These are phyloP conservation scores for Bipolaris bicolor DNA, from an alignment of 2,329 filamentous ascomycete genomes.

Conservation along the genomic window DNA sequence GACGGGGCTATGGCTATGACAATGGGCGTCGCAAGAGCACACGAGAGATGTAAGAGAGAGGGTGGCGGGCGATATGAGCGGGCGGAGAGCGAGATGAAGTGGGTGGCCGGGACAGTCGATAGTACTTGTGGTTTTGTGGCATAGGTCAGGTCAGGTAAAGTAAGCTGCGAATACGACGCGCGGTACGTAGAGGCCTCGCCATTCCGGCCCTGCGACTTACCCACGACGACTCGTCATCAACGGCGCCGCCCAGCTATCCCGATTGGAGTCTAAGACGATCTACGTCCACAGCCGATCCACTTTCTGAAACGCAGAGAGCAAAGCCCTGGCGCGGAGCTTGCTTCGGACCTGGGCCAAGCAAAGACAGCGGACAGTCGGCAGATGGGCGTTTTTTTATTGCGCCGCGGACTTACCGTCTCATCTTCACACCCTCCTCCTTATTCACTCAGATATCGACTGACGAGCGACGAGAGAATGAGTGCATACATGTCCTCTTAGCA, in stretches of 20 bases:
- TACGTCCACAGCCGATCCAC: conserved; percentile 1
- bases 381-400: too few species aligned
- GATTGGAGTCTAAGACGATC: conserved; percentile 11
- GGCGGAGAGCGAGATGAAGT: too few species aligned
- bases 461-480: too few species aligned
- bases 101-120: not conserved
- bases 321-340: not conserved
- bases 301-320: conserved; percentile 6
- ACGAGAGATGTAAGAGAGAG: not conserved
- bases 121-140: too few species aligned
- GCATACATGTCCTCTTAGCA: too few species aligned
- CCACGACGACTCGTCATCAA: conserved; percentile 12
- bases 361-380: not conserved
- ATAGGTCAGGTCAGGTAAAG: not conserved
- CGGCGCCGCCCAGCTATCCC: conserved; percentile 7
- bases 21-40: conserved; percentile 6
- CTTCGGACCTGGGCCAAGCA: not conserved
- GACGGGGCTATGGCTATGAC: conserved; percentile 4
- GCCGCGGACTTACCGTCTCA: not conserved
- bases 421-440: not conserved
- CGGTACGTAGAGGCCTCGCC: conserved; percentile 4
- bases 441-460: too few species aligned
- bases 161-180: conserved; percentile 6
- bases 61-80: not conserved
- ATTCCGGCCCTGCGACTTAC: not conserved